These are phyloP conservation scores for Neonectria neomacrospora DNA, from an alignment of 2,329 filamentous ascomycete species.

Conservation along the genomic window DNA sequence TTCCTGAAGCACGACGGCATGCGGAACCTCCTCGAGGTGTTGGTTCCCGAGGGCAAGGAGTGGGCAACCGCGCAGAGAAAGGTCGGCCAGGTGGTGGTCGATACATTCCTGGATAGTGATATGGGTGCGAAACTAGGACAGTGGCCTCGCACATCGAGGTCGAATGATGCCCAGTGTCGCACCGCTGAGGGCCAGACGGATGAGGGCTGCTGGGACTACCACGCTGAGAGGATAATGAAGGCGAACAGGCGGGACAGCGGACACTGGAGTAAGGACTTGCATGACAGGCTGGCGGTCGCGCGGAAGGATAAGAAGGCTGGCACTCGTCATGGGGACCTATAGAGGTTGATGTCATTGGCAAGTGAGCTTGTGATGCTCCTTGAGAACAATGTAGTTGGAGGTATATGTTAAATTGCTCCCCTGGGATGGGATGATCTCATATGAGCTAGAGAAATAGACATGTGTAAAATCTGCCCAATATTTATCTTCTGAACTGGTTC, in stretches of 20 bases:
- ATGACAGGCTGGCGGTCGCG: conserved; percentile 48
- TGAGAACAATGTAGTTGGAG: not conserved
- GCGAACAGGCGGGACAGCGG: conserved; percentile 49
- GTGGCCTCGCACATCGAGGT: conserved; percentile 60
- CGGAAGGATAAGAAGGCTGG: conserved; percentile 44
- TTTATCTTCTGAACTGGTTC: not conserved
- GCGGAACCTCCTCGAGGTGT: conserved; percentile 63
- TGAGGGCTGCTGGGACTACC: conserved; percentile 70
- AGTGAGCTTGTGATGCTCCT: not conserved
- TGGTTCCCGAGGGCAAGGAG: conserved; percentile 58
- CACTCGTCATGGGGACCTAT: conserved; percentile 48
- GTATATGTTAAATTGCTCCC: not conserved
- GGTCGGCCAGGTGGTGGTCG: conserved; percentile 68
- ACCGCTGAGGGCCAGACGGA: conserved; percentile 46
- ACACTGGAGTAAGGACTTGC: conserved; percentile 60
- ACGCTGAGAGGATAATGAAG: conserved; percentile 56
- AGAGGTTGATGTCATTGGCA: conserved; percentile 35
- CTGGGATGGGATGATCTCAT: not conserved
- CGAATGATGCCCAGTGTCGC: conserved; percentile 52
- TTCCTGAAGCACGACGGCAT: conserved; percentile 68
- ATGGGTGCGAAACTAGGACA: conserved; percentile 69
- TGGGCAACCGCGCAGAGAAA: conserved; percentile 65
- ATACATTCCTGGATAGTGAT: conserved; percentile 74
- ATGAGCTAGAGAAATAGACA: not conserved
- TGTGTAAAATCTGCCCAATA: not conserved